Base-by-base conservation (phyloP, 164 flowering plant genomes). In the Amborella trichopoda region DNA sequence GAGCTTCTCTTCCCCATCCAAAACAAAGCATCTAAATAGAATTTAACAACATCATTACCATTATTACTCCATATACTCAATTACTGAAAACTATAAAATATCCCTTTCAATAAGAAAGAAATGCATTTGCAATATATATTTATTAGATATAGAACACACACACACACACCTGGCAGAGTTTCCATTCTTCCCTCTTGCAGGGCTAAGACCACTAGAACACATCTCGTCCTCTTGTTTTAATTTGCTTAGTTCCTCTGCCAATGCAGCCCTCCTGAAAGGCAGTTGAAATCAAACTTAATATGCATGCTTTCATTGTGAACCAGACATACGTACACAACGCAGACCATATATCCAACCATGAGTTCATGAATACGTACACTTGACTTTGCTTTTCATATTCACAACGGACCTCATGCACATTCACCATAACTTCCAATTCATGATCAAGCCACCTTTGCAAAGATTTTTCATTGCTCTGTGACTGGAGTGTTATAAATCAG, bases 321-420 rank as follows among this genome's bases (percentile, higher is more conserved):
- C n/a, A n/a, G n/a, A n/a, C n/a, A n/a, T n/a, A n/a, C n/a, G n/a
- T n/a, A n/a, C n/a, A n/a, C n/a, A n/a, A n/a, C n/a, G n/a, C n/a
- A n/a, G n/a, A n/a, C n/a, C n/a, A n/a, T n/a, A n/a, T n/a, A n/a
- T n/a, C n/a, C n/a, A n/a, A n/a, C n/a, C n/a, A n/a, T n/a, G n/a
- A n/a, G n/a, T n/a, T n/a, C n/a, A n/a, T n/a, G 38, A 38, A 19
- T 38, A 55, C 95, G 53, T 87, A 93, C 99, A 84, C 96, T 82
- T 93, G 88, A 46, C 93, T 84, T 69, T 93, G 99, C 64, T 80
- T 93, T 69, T 93, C 99, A 60, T 87, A 93, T 59, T 93, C 99
- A 26, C 56, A 67, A 63, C 90, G 95, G 64, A 93, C 99, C 82
- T 93, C 99, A 68, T 87, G 99, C 61, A 87, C 91, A 60, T 93